A percentile compares a stretch with the other conserved stretches of the same genome.
Conservation (phyloP, 2,329 filamentous ascomycete genomes). For the Cadophora sp. region DNA sequence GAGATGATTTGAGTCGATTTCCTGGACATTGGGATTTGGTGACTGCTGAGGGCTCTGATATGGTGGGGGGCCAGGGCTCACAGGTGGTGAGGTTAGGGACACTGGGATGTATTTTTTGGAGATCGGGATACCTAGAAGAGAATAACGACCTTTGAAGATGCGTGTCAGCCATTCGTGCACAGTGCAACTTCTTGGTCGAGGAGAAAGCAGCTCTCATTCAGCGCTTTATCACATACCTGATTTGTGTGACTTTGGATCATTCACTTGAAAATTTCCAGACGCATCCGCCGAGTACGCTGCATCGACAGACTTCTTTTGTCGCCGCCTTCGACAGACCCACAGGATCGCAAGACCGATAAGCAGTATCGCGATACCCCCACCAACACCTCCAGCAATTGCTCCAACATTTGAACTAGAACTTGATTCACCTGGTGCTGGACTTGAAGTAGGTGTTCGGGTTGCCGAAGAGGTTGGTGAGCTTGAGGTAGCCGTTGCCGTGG, state of each 20-base stretch:
- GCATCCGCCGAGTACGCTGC: not conserved
- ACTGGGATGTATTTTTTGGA: not conserved
- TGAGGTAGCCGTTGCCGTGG: not conserved
- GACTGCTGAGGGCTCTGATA: constrained; percentile 1
- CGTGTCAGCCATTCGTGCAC: not conserved
- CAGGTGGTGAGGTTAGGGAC: not conserved
- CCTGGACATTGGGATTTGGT: not conserved
- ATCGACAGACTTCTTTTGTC: not conserved
- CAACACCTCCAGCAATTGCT: constrained; percentile 1
- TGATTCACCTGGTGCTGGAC: not conserved
- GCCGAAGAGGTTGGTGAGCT: not conserved
- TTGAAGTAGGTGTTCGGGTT: not conserved
- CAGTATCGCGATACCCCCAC: not conserved
- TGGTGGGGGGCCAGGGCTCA: not conserved
- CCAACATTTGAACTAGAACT: not conserved
- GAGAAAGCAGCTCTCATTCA: too few relatives aligned
- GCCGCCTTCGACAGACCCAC: not conserved
- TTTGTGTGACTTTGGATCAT: not conserved
- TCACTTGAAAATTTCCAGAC: not conserved
- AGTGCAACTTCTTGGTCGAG: too few relatives aligned
- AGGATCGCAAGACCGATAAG: not conserved
- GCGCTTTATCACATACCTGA: not conserved
- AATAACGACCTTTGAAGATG: not conserved
- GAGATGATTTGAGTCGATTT: not conserved
- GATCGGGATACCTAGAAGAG: not conserved